Evolutionary conservation across 1,284 basidiomycete genomes (phyloP).

Genomic region (Austroboletus niveus): DNA sequence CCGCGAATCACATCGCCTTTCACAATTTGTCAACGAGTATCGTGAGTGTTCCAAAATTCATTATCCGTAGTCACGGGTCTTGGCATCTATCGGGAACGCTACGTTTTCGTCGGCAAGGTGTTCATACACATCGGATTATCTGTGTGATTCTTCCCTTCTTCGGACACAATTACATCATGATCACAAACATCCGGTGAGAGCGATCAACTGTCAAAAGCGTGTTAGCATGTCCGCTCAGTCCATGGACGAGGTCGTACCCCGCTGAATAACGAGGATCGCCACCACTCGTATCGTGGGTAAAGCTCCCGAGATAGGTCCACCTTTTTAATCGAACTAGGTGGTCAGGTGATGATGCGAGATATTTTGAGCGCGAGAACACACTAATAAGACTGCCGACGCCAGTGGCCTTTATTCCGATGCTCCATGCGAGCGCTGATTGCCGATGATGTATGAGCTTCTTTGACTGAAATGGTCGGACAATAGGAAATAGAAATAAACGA

Average conservation of each 20-base stretch:
- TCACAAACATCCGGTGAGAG: no score
- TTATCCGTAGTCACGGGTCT: no score
- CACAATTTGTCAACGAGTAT: no score
- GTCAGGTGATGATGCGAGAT: background rate
- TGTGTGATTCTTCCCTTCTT: no score
- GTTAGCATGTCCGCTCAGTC: no score
- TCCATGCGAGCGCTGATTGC: conserved; percentile 28
- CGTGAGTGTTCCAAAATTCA: no score
- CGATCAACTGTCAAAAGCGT: no score
- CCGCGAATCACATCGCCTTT: no score
- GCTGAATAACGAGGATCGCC: conserved; percentile 22
- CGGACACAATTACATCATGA: no score
- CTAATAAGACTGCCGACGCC: conserved; percentile 19
- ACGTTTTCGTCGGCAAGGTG: no score
- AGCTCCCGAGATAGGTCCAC: conserved; percentile 27
- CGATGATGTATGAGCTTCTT: background rate
- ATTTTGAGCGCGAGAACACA: background rate
- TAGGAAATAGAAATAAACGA: background rate
- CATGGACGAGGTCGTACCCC: conserved; percentile 14
- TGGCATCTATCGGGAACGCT: no score
- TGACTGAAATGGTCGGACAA: background rate
- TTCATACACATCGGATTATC: no score
- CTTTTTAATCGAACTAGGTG: conserved; percentile 6
- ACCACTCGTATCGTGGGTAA: conserved; percentile 30
- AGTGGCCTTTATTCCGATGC: conserved; percentile 5